These are phyloP conservation scores for Magnaporthiopsis poae DNA, from an alignment of 2,329 filamentous ascomycete genomes.

Conservation along the genomic window DNA sequence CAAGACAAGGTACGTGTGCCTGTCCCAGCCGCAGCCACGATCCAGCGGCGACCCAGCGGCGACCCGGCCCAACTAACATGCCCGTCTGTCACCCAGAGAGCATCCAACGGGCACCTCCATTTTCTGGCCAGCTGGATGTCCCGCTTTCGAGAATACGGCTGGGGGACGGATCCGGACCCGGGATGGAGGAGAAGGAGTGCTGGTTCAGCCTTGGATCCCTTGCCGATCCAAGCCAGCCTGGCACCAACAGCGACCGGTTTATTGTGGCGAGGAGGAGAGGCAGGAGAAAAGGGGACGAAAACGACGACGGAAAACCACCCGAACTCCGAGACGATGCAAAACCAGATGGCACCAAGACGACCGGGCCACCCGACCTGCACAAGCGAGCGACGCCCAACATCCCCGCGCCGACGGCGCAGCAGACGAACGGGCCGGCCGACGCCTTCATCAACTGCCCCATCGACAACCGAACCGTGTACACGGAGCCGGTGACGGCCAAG, in stretches of 20 bases:
- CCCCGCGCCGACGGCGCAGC: slow-evolving; percentile 5
- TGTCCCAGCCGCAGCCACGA: not conserved
- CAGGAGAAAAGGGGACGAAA: not conserved
- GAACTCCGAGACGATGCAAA: not conserved
- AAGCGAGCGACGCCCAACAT: slow-evolving; percentile 1
- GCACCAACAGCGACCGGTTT: not conserved
- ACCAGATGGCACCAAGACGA: not conserved
- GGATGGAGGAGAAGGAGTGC: not conserved
- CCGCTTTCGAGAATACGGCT: not conserved
- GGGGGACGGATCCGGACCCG: too few species aligned
- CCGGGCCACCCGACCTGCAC: not conserved
- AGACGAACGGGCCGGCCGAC: not conserved
- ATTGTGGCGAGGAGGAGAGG: not conserved
- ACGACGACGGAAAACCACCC: not conserved
- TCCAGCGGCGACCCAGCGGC: too few species aligned
- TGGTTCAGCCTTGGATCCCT: not conserved
- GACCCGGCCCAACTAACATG: not conserved
- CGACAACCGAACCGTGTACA: slow-evolving; percentile 26
- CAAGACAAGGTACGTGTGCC: not conserved
- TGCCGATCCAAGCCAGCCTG: not conserved
- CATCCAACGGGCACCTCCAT: not conserved
- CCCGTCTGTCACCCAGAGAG: not conserved
- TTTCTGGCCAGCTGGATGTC: not conserved
- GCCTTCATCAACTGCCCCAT: slow-evolving; percentile 20
- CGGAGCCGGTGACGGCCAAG: slow-evolving; percentile 11